phyloP scores from a whole-genome alignment of 2,329 filamentous ascomycete genomes.

The Trichoderma atroviride region DNA sequence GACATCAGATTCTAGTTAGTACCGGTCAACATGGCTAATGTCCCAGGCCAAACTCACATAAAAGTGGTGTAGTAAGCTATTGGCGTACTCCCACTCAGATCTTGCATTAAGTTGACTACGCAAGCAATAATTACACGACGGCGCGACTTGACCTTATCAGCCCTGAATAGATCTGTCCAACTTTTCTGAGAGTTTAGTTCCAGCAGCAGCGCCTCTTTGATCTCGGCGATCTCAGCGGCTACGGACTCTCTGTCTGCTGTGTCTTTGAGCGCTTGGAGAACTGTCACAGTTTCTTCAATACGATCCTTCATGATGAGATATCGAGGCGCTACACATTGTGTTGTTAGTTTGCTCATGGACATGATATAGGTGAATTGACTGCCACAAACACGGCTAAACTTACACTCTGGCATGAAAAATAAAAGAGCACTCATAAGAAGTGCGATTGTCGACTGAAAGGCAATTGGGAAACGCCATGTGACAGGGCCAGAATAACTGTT shows the following conservation, averaged over 20 bases:
- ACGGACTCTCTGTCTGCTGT: slow-evolving; percentile 31
- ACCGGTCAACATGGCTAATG: not conserved
- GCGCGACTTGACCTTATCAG: slow-evolving; percentile 40
- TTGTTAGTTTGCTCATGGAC: slow-evolving; percentile 30
- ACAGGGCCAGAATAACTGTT: slow-evolving; percentile 16
- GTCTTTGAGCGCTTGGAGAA: slow-evolving; percentile 43
- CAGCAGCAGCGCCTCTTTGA: slow-evolving; percentile 17
- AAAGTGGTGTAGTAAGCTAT: slow-evolving; percentile 45
- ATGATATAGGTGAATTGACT: slow-evolving; percentile 19
- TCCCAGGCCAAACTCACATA: slow-evolving; percentile 37
- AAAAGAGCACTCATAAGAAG: slow-evolving; percentile 42
- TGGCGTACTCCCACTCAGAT: slow-evolving; percentile 48
- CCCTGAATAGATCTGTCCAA: slow-evolving; percentile 38
- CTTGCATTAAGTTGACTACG: slow-evolving; percentile 43
- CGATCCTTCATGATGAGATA: slow-evolving; percentile 47
- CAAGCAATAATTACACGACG: slow-evolving; percentile 40
- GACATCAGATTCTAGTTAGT: not conserved
- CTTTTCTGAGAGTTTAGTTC: slow-evolving; percentile 35
- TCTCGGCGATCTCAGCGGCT: slow-evolving; percentile 28
- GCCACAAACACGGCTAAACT: not conserved
- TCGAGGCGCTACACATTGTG: slow-evolving; percentile 39
- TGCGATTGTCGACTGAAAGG: slow-evolving; percentile 37
- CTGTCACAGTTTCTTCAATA: slow-evolving; percentile 41
- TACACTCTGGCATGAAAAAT: slow-evolving; percentile 32
- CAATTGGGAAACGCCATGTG: slow-evolving; percentile 45